Evolutionary conservation across 106 monocot genomes (phyloP).

Genomic region (Vanilla planifolia): DNA sequence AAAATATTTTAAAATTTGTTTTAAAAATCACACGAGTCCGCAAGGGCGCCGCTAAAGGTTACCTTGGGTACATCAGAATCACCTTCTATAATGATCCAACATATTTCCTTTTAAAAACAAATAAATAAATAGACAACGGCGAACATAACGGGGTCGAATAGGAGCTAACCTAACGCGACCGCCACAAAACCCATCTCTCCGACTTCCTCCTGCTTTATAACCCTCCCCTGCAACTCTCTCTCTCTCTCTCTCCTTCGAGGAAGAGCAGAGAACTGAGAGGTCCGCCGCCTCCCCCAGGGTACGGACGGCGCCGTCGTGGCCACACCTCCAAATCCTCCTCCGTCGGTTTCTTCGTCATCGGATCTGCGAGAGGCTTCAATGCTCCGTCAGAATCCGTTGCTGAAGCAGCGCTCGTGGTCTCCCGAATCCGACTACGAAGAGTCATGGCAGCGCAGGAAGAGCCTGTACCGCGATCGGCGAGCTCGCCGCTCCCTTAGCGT

Average conservation of each 20-base stretch:
- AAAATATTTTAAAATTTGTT: too few species aligned
- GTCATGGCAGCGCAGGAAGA: conserved; percentile 51
- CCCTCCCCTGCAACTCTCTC: neutral
- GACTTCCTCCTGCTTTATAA: neutral
- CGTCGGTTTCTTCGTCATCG: neutral
- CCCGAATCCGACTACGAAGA: conserved; percentile 62
- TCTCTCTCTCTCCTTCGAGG: neutral
- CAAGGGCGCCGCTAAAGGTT: too few species aligned
- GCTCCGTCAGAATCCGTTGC: conserved; percentile 11
- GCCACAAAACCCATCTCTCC: too few species aligned
- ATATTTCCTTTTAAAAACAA: too few species aligned
- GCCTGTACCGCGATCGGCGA: conserved; percentile 23
- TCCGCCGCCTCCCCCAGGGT: neutral
- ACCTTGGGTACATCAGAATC: too few species aligned
- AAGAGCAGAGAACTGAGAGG: neutral
- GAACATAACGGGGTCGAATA: too few species aligned
- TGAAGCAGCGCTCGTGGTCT: conserved; percentile 74
- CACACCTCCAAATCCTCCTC: neutral
- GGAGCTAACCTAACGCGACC: too few species aligned
- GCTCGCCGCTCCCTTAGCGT: conserved; percentile 40
- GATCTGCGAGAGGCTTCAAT: too few species aligned
- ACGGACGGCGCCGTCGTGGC: neutral
- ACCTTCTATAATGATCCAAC: too few species aligned
- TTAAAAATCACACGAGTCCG: too few species aligned
- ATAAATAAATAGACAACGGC: too few species aligned